Evolutionary conservation across 257 asterid species (phyloP), one percentile per base, ranked within the genome.

Genomic region (Coffea canephora): DNA sequence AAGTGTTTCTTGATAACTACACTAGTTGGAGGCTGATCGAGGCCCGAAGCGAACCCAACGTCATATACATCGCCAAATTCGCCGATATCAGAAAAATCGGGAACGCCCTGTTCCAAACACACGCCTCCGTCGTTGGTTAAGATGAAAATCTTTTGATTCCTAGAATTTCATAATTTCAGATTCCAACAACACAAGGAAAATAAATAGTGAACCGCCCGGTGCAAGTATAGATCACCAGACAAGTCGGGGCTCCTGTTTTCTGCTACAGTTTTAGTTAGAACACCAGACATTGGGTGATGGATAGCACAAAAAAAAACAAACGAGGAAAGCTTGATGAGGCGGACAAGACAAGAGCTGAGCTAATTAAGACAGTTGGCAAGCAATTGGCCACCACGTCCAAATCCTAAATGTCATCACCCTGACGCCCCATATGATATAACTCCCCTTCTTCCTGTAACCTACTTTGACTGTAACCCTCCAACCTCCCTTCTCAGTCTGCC

Each of bases 21-120:
- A 73, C 87, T 84, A 3, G 97, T 93, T 3, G 97, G 95, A 61
- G 97, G 92, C 31, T 85, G 87, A 27, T 85, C 84, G 19, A 85
- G 78, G 39, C 97, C 98, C n/a, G 84, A 77, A 9, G 92, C 92
- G 8, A 87, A 93, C 43, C 69, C 88, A 23, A 84, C 3, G 21
- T 93, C 93, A 69, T 66, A 88, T 1, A 91, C 88, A 18, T 90
- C 92, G 0, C 75, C 70, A 9, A 83, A 0, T 54, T 87, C 92
- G 15, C 94, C 97, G 57, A 83, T 87, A 8, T 82, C 88, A 0
- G 94, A 91, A 57, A 90, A 69, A 73, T 93, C 94, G 0, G 97
- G 97, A 8, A n/a, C 81, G 23, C 98, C 98, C 99, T 91, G 75
- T n/a, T 16, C 8, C 31, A 48, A 46, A 9, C 31, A 3, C 1